phyloP scores from a whole-genome alignment of 1,284 basidiomycete genomes.

The Abortiporus biennis region DNA sequence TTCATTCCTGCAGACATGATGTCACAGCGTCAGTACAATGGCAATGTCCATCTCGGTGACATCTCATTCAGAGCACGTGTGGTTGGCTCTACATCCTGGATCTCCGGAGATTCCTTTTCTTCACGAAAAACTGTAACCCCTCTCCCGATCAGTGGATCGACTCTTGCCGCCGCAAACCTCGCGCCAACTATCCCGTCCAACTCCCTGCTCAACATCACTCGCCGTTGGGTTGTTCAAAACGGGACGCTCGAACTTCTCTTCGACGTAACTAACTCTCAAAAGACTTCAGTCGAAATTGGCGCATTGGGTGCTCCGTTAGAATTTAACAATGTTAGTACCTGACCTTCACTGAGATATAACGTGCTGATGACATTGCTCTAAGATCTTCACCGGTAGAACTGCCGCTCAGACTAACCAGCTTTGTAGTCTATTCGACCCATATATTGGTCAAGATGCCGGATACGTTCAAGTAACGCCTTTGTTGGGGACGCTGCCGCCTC shows the following conservation, averaged over 20 bases:
- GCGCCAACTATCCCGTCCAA: slow-evolving; percentile 40
- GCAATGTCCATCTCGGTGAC: slow-evolving; percentile 53
- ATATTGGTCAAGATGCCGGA: slow-evolving; percentile 52
- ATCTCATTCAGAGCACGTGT: slow-evolving; percentile 47
- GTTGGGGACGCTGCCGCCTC: slow-evolving; percentile 46
- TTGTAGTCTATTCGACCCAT: slow-evolving; percentile 54
- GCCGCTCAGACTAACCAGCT: slow-evolving; percentile 45
- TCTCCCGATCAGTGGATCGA: slow-evolving; percentile 33
- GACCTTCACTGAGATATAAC: background rate
- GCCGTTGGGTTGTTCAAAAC: slow-evolving; percentile 43
- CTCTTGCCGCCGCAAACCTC: slow-evolving; percentile 44
- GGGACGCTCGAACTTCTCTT: slow-evolving; percentile 43
- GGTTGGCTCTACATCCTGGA: slow-evolving; percentile 41
- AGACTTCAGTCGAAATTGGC: slow-evolving; percentile 45
- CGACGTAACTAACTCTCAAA: slow-evolving; percentile 44
- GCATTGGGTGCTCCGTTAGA: slow-evolving; percentile 47
- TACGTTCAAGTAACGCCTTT: slow-evolving; percentile 48
- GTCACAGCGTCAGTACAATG: slow-evolving; percentile 39
- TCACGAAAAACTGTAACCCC: slow-evolving; percentile 36
- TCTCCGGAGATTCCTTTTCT: slow-evolving; percentile 40
- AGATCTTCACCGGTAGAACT: slow-evolving; percentile 53
- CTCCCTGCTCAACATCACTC: slow-evolving; percentile 44
- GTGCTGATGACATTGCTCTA: background rate
- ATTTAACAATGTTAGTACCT: slow-evolving; percentile 40
- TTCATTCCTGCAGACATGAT: slow-evolving; percentile 51